A percentile compares a stretch with the other conserved stretches of the same genome.
Evolutionary conservation across 2,329 filamentous ascomycete genomes (phyloP).

Genomic region (Fusarium vanettenii): DNA sequence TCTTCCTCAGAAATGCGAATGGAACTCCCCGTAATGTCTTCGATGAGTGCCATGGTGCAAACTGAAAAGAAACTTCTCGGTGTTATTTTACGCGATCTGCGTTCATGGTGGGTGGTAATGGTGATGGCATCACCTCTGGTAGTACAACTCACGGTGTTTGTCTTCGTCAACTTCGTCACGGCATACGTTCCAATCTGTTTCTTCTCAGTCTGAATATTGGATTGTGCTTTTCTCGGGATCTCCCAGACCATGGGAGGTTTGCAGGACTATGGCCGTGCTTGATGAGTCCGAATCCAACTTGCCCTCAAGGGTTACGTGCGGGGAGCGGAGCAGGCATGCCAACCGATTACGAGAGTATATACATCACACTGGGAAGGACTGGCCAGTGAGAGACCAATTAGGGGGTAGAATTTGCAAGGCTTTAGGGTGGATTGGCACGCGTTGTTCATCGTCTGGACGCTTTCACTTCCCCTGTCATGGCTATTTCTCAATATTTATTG

Average conservation of each 20-base stretch:
- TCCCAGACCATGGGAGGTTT: no score
- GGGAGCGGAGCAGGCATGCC: no score
- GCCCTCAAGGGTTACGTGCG: no score
- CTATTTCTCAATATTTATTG: not conserved
- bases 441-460: not conserved
- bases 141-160: not conserved
- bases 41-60: not conserved
- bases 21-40: not conserved
- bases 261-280: no score
- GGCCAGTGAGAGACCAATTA: not conserved
- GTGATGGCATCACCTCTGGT: not conserved
- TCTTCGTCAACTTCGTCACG: not conserved
- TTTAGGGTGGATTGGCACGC: not conserved
- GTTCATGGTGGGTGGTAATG: not conserved
- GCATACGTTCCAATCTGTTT: not conserved
- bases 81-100: not conserved
- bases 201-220: no score
- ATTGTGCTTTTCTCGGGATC: no score
- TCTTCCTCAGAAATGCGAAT: no score
- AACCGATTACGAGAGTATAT: no score
- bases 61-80: not conserved
- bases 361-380: not conserved
- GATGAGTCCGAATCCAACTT: no score
- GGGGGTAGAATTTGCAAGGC: not conserved
- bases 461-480: no score